Evolutionary conservation across 1,284 basidiomycete species (phyloP).

Genomic region (Leccinum variabile): DNA sequence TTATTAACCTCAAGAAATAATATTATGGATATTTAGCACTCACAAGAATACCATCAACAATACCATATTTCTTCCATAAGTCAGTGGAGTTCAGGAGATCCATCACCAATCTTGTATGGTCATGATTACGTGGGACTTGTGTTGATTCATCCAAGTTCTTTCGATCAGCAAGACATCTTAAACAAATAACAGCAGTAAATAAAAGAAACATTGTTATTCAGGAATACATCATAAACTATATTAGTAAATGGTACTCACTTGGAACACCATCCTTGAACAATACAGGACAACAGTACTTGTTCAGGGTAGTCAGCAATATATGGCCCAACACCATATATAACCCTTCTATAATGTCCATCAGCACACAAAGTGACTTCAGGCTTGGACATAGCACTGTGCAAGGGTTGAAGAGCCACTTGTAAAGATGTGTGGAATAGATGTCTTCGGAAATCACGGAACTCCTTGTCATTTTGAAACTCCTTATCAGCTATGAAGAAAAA

Average conservation of each 20-base stretch:
- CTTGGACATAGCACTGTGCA: no score
- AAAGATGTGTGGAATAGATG: neutral
- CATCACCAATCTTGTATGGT: neutral
- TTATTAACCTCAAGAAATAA: neutral
- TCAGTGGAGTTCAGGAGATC: neutral
- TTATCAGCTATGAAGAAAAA: neutral
- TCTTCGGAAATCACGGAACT: neutral
- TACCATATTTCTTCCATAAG: neutral
- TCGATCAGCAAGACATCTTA: neutral
- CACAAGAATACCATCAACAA: neutral
- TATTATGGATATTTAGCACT: neutral
- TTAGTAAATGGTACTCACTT: neutral
- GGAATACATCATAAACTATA: neutral
- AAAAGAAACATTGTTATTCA: neutral
- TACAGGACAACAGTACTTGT: no score
- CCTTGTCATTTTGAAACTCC: neutral
- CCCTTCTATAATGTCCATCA: no score
- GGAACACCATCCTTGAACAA: no score
- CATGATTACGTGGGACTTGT: neutral
- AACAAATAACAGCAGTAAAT: neutral
- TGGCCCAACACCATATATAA: no score
- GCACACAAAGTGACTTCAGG: no score
- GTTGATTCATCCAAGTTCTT: neutral
- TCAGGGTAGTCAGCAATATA: no score
- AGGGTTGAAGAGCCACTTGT: no score